Evolutionary conservation across 306 rosid species (phyloP).

Genomic region (Fragaria nilgerrensis): DNA sequence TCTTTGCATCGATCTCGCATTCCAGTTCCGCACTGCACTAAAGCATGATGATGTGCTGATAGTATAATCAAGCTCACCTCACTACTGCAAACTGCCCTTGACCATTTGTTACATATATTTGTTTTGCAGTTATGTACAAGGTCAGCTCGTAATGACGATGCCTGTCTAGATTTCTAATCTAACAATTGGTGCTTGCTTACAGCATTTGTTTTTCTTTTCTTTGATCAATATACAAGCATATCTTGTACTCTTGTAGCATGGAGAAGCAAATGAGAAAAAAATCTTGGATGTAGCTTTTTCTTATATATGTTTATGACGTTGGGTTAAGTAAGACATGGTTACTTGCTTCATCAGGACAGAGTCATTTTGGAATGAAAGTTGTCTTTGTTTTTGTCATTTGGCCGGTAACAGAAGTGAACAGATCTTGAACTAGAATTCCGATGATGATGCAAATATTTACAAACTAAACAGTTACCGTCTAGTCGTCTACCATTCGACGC

Average conservation of each 20-base stretch:
- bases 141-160: slow-evolving; percentile 66
- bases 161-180: slow-evolving; percentile 23
- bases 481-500: too few species aligned
- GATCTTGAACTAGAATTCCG: not conserved
- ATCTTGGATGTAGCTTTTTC: not conserved
- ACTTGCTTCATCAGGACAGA: not conserved
- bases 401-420: not conserved
- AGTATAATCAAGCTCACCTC: not conserved
- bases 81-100: not conserved
- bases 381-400: not conserved
- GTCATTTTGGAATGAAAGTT: not conserved
- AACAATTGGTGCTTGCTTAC: not conserved
- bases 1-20: not conserved
- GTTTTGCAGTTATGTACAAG: slow-evolving; percentile 54
- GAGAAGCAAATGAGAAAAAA: not conserved
- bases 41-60: not conserved
- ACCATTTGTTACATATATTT: not conserved
- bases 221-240: not conserved
- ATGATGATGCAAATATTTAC: not conserved
- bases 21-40: not conserved
- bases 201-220: not conserved
- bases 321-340: not conserved
- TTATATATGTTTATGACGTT: not conserved
- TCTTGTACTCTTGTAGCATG: not conserved
- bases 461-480: not conserved